Evolutionary conservation across 2,329 filamentous ascomycete genomes (phyloP), one percentile per base, ranked within the genome.

Genomic region (Epichloe aotearoae): DNA sequence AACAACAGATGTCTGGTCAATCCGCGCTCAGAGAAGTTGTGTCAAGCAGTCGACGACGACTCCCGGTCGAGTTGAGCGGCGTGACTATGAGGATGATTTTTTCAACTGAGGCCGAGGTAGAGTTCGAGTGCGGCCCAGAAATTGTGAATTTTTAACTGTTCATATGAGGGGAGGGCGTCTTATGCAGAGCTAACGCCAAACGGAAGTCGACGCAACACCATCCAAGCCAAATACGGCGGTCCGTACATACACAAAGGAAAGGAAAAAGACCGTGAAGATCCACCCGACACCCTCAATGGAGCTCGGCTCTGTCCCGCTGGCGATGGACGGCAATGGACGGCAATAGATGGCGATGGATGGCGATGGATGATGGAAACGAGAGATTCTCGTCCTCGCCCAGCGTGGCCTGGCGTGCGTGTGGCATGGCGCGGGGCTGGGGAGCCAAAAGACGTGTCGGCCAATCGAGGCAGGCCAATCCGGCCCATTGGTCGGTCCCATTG

Each of bases 401-500:
- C 4, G 4, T 5, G 20, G 4, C 23, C 6, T n/a, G 17, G 15
- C 39, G 19, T 19, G 15, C 39, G 19, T 19, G 20, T 4, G 39
- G 39, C 15, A 19, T 48, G 46, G 38, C 12, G 46, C 38, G 37
- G 37, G 46, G 37, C 38, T 15, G 46, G 11, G 38, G 38, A 8
- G n/a, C 2, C 36, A 42, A 41, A 14, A 10, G 20, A 15, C 26
- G 2, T 4, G 17, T 11, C 15, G 17, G 19, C 40, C 40, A 47
- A 39, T 47, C 5, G 46, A 19, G 26, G 1, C 36, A 19, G n/a
- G 26, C 26, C 20, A 41, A 30, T 37, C 17, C 36, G 34, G 34
- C 46, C 41, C 40, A 49, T 40, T 43, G 41, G 30, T 37, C 36
- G 50, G 50, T 37, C 26, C 26, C 46, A 38, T 47, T 7, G n/a